phyloP scores from a whole-genome alignment of 2,329 filamentous ascomycete genomes.

The Fusarium incarnatum region DNA sequence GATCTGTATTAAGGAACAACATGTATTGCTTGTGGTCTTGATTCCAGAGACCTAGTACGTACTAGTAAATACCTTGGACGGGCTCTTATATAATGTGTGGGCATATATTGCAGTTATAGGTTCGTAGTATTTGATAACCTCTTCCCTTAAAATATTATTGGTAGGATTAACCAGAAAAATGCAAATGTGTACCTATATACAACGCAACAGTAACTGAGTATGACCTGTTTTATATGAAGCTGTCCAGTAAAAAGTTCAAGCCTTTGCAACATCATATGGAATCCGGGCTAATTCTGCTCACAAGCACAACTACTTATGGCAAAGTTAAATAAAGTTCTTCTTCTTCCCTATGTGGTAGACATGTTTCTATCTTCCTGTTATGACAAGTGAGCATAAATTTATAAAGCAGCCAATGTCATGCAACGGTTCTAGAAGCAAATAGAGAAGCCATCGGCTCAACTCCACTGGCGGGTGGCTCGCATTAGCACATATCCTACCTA shows the following conservation, averaged over 20 bases:
- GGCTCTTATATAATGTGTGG: background rate
- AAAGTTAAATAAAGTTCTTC: background rate
- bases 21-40: background rate
- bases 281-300: background rate
- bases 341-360: background rate
- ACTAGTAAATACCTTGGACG: background rate
- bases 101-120: background rate
- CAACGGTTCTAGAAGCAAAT: background rate
- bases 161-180: background rate
- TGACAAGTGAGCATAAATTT: background rate
- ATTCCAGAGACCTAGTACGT: background rate
- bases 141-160: background rate
- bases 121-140: background rate
- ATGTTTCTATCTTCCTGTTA: background rate
- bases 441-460: background rate
- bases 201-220: background rate
- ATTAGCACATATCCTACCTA: slow-evolving; percentile 6
- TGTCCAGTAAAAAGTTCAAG: background rate
- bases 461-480: background rate
- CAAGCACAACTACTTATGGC: background rate
- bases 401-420: background rate
- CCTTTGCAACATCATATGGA: background rate
- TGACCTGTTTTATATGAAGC: background rate
- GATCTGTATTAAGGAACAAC: background rate
- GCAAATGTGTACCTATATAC: background rate